Conservation (phyloP, 495 filamentous ascomycete genomes). For the Xylaria palmicola region DNA sequence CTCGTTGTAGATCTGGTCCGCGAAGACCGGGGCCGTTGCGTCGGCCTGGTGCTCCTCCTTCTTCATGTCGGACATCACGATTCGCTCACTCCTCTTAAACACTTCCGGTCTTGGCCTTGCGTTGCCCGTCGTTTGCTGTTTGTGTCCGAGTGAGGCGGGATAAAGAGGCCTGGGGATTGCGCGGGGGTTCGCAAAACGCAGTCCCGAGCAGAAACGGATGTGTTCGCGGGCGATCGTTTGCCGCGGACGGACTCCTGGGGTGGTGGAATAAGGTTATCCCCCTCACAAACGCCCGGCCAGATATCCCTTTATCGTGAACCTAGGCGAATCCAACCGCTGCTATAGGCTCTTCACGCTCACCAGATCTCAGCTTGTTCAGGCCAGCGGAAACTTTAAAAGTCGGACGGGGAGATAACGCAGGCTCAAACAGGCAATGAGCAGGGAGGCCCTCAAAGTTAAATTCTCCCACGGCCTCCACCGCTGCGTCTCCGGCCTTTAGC, state of each 20-base stretch:
- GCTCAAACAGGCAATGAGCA: slow-evolving; percentile 6
- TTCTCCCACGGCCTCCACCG: slow-evolving; percentile 1
- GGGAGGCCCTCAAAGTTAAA: slow-evolving; percentile 11
- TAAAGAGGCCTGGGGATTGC: too few species aligned
- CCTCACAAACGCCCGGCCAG: too few species aligned
- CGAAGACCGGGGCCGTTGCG: slow-evolving; percentile 1
- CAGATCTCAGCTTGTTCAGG: neutral
- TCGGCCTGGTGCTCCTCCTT: slow-evolving; percentile 23
- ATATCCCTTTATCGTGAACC: neutral
- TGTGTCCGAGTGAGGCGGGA: neutral
- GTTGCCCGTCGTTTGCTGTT: neutral
- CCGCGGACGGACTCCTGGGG: neutral
- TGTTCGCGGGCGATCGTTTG: neutral
- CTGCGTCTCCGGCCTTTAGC: neutral
- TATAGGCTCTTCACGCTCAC: neutral
- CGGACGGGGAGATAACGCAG: neutral
- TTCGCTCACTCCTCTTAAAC: neutral
- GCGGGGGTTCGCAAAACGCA: too few species aligned
- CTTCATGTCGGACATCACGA: slow-evolving; percentile 20
- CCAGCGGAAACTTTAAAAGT: neutral
- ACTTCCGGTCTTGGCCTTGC: too few species aligned
- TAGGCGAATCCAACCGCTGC: neutral
- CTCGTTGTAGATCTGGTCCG: slow-evolving; percentile 15
- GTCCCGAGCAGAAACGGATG: too few species aligned
- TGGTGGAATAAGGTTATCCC: too few species aligned